Evolutionary conservation across 169 alveolate genomes (phyloP), one percentile per base, ranked within the genome.

Genomic region (Theileria orientalis): DNA sequence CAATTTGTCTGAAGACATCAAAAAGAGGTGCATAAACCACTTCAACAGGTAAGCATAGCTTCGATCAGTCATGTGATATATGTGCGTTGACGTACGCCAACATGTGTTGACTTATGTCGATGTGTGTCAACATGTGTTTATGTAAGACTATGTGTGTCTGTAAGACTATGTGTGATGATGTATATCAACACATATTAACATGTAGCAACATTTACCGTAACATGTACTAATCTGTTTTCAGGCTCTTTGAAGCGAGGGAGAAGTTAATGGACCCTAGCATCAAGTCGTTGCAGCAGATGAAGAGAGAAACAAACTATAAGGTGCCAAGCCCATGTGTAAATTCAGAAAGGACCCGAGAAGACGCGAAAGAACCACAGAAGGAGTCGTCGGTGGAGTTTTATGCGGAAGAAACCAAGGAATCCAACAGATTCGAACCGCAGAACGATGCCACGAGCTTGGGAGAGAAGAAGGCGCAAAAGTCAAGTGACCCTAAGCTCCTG

Each of bases 231-330:
- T 37, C 9, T 7, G 9, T 37, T 37, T n/a, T n/a, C 9, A 37
- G 85, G 21, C 59, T 88, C 13, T 84, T 74, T 59, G 87, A 88
- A 37, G 93, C 93, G 0, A 74, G 90, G 14, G 90, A 88, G 14
- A 57, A 76, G 40, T 57, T 88, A 29, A 30, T 88, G 30, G 90
- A 88, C 19, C 90, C 85, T 5, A 61, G 63, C 0, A 86, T 76
- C 29, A 33, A 90, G 25, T 27, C 57, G 27, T 46, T 77, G 40
- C 91, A 88, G 56, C 83, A 80, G 73, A 47, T 71, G 42, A 77
- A 79, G 27, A 72, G 69, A 14, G 93, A 88, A 63, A 88, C 93
- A 2, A 83, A 80, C 30, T 88, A 80, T 60, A 67, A 77, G n/a
- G 60, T 64, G 16, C 93, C 93, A 11, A 72, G 52, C 5, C 82